Conservation (phyloP, 1,284 basidiomycete species). For the Cutaneotrichosporon spelunceum region DNA sequence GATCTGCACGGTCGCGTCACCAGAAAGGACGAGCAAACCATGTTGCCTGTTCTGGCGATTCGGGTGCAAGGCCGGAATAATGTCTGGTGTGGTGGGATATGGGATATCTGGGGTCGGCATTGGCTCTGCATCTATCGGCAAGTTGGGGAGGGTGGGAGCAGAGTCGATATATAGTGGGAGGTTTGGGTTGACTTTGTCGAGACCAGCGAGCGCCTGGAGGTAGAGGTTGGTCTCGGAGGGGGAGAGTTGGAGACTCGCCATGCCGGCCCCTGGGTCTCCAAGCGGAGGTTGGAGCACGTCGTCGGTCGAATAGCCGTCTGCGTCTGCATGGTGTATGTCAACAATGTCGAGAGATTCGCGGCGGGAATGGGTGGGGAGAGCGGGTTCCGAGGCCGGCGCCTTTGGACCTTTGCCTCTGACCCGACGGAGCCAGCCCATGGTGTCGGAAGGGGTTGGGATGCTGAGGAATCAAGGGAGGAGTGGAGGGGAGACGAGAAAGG, state of each 20-base stretch:
- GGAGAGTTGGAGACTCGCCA: slow-evolving; percentile 14
- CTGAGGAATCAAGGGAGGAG: not conserved
- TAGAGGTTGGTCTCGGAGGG: slow-evolving; percentile 43
- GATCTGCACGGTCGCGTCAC: slow-evolving; percentile 29
- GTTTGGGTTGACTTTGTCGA: slow-evolving; percentile 26
- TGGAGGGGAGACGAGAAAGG: not conserved
- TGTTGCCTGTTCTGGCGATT: slow-evolving; percentile 21
- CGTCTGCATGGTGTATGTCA: not conserved
- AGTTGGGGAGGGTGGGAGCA: slow-evolving; percentile 33
- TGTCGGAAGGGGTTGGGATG: not conserved
- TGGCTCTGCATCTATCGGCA: slow-evolving; percentile 6
- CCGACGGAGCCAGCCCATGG: slow-evolving; percentile 10
- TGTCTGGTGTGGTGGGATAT: slow-evolving; percentile 9
- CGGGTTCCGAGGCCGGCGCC: slow-evolving; percentile 10
- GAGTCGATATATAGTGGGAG: slow-evolving; percentile 42
- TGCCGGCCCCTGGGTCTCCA: too few species aligned
- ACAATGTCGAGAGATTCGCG: slow-evolving; percentile 5
- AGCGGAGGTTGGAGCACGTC: not conserved
- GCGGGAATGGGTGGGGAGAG: slow-evolving; percentile 1
- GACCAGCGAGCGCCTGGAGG: slow-evolving; percentile 40
- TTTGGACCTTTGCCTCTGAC: slow-evolving; percentile 9
- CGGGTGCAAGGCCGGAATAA: not conserved
- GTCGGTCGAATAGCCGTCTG: slow-evolving; percentile 7
- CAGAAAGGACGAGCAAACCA: slow-evolving; percentile 35
- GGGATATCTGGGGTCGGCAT: slow-evolving; percentile 9